Evolutionary conservation across 108 stramenopile genomes (phyloP), one percentile per base, ranked within the genome.

Genomic region (Pseudonitzschia multiseries): DNA sequence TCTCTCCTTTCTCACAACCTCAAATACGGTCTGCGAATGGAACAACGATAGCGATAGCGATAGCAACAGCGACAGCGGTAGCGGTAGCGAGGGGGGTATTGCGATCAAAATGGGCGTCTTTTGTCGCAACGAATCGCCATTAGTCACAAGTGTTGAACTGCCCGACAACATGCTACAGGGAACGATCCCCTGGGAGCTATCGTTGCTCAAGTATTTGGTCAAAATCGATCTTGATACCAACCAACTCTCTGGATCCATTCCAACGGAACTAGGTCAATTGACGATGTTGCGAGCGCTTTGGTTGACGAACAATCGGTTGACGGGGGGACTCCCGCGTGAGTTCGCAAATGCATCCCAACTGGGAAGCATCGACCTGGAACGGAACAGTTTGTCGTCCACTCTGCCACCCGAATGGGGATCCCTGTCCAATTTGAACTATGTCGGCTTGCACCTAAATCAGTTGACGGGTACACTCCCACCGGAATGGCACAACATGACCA

Each of bases 141-240:
- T 44, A 10, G 66, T 50, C 9, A 67, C 66, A 6, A 26, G n/a
- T 46, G 48, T 67, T 31, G 44, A 27, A 44, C 6, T 67, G 28
- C 24, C 66, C 22, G 24, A 67, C 43, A 67, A 67, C 28, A 12
- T 21, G 36, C 27, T 67, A 8, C 69, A 68, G n/a, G 56, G 69
- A 27, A 9, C 18, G 29, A 40, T 70, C 18, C 41, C 41, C 17
- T 70, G 69, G 69, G 69, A 70, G 56, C 40, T 70, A 5, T 56
- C 69, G 14, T 43, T 70, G 54, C 69, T 70, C 17, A 20, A 57
- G 48, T 67, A 21, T 24, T n/a, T 71, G 32, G 0, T 40, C 13
- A 27, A 61, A 61, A 42, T 71, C 56, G 41, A 57, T 42, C 44
- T 71, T 33, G 71, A 71, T 71, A 18, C 56, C 57, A 71, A 71